Base-by-base conservation (phyloP, 2,329 filamentous ascomycete genomes). In the Penicillium sumatraense region DNA sequence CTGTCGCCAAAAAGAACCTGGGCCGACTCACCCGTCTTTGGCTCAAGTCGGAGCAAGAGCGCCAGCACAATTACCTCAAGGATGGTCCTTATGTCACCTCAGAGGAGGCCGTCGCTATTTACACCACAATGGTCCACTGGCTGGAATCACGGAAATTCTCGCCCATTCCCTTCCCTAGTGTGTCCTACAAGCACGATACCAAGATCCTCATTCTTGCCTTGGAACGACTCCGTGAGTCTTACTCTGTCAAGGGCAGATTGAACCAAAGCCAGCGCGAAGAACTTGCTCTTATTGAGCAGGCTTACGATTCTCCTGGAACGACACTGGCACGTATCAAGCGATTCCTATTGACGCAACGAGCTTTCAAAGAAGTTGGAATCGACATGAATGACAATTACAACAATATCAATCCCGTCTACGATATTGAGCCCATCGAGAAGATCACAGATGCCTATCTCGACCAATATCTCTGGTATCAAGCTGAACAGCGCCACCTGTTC, bases 331-430 rank as follows among this genome's bases (percentile, higher is more conserved):
- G 95, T 55, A 99, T 99, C 79, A 99, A 99, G 82, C 89, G 95
- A 46, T 98, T 98, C 81, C 81, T 99, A 59, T 85, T 99, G 41
- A 99, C 96, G 0, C 95, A 99, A 72, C 87, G 95, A 73, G 95
- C 96, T 1, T 99, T 99, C 84, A 99, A 99, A 78, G 95, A 99
- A 77, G 95, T 99, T 41, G 95, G 93, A 52, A 99, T 99, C 64
- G 95, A 99, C 72, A 99, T 99, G 95, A 99, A 99, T 74, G 95
- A 99, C 78, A 99, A 99, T 71, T 99, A 99, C 79, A 98, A 88
- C 81, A 93, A 91, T 16, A 99, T 99, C 80, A 99, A 99, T 71
- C 96, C 95, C 0, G 95, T 99, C 1, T 99, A 99, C 71, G 95
- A 99, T 64, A 95, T 99, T 57, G 96, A 99, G 76, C 95, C 95